These are phyloP conservation scores for Pyrenophora graminea DNA, from an alignment of 2,329 filamentous ascomycete species.

Conservation along the genomic window DNA sequence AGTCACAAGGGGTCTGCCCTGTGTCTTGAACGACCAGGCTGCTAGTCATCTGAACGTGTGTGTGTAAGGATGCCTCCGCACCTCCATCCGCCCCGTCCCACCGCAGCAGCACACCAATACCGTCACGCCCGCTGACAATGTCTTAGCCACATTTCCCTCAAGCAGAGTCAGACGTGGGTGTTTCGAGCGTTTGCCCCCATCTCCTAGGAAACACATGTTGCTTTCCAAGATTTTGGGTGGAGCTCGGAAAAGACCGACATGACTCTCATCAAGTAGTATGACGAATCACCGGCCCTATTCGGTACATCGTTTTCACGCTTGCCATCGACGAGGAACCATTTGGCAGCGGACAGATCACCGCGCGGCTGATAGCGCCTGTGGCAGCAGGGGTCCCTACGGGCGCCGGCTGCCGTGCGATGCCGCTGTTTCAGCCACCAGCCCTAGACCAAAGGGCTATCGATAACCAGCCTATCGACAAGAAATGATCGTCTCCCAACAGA, in stretches of 20 bases:
- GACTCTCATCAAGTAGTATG: constrained; percentile 3
- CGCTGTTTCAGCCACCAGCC: constrained; percentile 24
- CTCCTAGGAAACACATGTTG: neutral
- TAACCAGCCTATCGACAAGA: constrained; percentile 17
- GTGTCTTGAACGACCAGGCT: constrained; percentile 3
- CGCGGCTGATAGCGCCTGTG: constrained; percentile 9
- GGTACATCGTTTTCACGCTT: constrained; percentile 13
- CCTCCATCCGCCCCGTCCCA: neutral
- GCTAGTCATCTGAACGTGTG: constrained; percentile 1
- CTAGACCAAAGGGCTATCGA: constrained; percentile 19
- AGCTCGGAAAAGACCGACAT: constrained; percentile 11
- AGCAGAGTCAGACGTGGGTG: neutral
- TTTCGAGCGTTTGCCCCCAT: neutral
- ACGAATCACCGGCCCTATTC: constrained; percentile 17
- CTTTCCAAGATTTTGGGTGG: constrained; percentile 4
- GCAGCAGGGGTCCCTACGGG: constrained; percentile 12
- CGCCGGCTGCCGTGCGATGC: constrained; percentile 16
- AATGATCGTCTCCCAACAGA: constrained; percentile 17
- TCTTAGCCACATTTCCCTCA: constrained; percentile 3
- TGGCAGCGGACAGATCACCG: constrained; percentile 12
- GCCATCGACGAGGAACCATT: constrained; percentile 8
- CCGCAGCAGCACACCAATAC: constrained; percentile 2
- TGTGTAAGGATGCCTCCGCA: neutral
- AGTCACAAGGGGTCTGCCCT: constrained; percentile 5
- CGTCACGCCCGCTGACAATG: neutral